A percentile compares a stretch with the other conserved stretches of the same genome.
phyloP scores from a whole-genome alignment of 176 grass and related monocot species.

The Cocos nucifera region DNA sequence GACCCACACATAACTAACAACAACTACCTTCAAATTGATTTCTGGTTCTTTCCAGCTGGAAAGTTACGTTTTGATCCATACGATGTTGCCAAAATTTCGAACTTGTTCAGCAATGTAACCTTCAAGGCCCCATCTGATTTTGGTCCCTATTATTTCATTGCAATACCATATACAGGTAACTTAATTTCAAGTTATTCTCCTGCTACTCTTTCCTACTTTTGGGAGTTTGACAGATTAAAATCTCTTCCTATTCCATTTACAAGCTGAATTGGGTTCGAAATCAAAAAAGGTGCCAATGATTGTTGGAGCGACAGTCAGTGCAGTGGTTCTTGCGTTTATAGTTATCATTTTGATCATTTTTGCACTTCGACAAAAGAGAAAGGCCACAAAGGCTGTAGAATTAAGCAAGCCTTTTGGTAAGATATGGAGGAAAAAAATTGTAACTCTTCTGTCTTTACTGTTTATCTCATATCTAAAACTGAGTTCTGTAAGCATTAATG shows the following conservation, averaged over 20 bases:
- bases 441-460: too few relatives aligned
- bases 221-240: too few relatives aligned
- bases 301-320: conserved; percentile 35
- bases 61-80: neutral
- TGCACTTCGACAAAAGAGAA: conserved; percentile 28
- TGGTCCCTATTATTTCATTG: neutral
- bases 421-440: neutral
- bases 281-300: conserved; percentile 33
- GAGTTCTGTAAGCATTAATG: too few relatives aligned
- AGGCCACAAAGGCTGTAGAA: conserved; percentile 23
- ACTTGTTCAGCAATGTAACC: neutral
- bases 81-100: neutral
- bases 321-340: conserved; percentile 22
- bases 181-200: neutral
- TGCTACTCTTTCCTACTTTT: too few relatives aligned
- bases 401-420: conserved; percentile 49
- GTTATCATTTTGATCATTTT: conserved; percentile 22
- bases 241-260: neutral
- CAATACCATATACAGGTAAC: neutral
- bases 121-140: neutral
- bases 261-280: conserved; percentile 5
- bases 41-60: neutral
- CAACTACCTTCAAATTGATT: neutral
- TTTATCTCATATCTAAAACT: too few relatives aligned
- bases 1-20: neutral